Base-by-base conservation (phyloP, 2,329 filamentous ascomycete genomes). In the Ophiostoma tasmaniense region DNA sequence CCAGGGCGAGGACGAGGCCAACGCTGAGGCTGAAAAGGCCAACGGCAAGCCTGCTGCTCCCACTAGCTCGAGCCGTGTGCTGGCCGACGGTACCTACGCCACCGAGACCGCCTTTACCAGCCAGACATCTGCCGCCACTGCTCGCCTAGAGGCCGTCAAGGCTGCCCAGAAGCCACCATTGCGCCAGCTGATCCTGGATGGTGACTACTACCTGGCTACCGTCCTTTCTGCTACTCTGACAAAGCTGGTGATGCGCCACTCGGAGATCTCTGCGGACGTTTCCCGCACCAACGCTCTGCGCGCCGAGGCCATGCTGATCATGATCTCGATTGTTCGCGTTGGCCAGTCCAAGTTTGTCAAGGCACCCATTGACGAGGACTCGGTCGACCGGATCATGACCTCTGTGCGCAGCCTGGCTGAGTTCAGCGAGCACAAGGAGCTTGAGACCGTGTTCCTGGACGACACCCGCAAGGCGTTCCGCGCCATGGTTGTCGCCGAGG, bases 301-400 rank as follows among this genome's bases (percentile, higher is more conserved):
- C 66, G 95, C 95, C 3, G 95, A 99, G 79, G 95, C 95, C 62
- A 99, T 99, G 95, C 85, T 99, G 67, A 98, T 99, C 77, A 97
- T 98, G 93, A 97, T 99, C 74, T 98, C 95, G 5, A 96, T 99
- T 74, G 92, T 99, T 73, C 93, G 95, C 66, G 95, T 97, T 71
- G 95, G 95, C 55, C 95, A 99, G 80, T 98, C 94, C n/a, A 92
- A 97, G 73, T 99, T 99, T 74, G 95, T 96, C 76, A 98, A 98
- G 82, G 90, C 92, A 1, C 91, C 93, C 2, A 98, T 99, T 73
- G 95, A 99, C 72, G 95, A 99, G 78, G 95, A 99, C 78, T 97
- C 95, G 0, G 87, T 98, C n/a, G 95, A 99, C 78, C 89, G 95
- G 75, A 94, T 99, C 78, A 98, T 99, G 95, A 93, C 92, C 52